These are phyloP conservation scores for Aspergillus japonicus DNA, from an alignment of 2,329 filamentous ascomycete species.

Conservation along the genomic window DNA sequence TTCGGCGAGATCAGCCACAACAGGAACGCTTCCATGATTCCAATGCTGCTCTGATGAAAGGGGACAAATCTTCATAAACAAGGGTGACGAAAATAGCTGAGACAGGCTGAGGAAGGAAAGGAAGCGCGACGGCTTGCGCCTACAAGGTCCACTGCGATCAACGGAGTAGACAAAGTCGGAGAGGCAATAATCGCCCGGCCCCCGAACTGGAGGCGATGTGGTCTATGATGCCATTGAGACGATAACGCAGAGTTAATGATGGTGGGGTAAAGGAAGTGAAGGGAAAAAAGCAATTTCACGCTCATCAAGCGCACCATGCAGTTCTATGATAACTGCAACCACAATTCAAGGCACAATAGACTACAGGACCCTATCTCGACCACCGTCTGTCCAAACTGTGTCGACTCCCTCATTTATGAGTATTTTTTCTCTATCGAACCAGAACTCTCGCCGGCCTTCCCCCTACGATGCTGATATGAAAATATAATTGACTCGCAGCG, in stretches of 20 bases:
- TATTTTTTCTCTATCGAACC: neutral
- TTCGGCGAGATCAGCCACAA: neutral
- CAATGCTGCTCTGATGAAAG: neutral
- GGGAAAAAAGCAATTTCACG: neutral
- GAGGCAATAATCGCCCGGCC: neutral
- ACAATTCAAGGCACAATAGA: neutral
- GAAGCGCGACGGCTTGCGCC: neutral
- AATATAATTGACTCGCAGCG: neutral
- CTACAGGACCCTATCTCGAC: neutral
- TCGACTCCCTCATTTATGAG: too few species aligned
- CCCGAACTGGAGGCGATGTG: neutral
- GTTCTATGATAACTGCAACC: neutral
- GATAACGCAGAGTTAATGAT: neutral
- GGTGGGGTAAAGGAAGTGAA: neutral
- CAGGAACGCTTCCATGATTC: neutral
- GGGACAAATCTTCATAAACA: neutral
- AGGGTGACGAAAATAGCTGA: slow-evolving; percentile 5
- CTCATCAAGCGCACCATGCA: neutral
- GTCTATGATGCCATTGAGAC: slow-evolving; percentile 5
- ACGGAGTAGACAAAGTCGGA: neutral
- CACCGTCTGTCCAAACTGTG: neutral
- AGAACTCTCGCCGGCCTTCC: neutral
- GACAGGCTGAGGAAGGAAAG: neutral
- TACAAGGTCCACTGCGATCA: neutral
- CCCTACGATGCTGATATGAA: neutral